Conservation (phyloP, 257 asterid species). For the Fraxinus cuspidata region DNA sequence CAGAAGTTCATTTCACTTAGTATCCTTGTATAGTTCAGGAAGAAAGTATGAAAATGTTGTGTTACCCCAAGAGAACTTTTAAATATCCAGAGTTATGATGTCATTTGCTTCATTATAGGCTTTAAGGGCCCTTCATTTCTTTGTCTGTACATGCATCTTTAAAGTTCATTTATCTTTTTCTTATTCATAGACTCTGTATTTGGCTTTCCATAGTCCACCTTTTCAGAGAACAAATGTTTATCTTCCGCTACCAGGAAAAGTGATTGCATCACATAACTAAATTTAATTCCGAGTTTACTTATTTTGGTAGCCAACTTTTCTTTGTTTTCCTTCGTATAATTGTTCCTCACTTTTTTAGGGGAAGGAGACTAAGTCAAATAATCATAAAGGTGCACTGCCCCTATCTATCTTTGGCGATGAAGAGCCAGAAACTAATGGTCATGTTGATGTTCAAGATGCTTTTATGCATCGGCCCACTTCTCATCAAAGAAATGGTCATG, state of each 20-base stretch:
- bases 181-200: no score
- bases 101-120: background rate
- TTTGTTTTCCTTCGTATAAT: slow-evolving; percentile 17
- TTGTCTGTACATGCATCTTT: background rate
- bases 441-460: slow-evolving; percentile 44
- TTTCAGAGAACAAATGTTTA: background rate
- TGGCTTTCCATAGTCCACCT: background rate
- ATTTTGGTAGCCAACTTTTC: slow-evolving; percentile 6
- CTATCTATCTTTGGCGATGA: slow-evolving; percentile 67
- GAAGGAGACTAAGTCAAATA: slow-evolving; percentile 36
- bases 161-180: background rate
- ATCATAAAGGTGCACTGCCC: slow-evolving; percentile 54
- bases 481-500: slow-evolving; percentile 39
- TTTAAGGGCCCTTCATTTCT: background rate
- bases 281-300: slow-evolving; percentile 16
- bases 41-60: background rate
- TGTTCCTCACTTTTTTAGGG: slow-evolving; percentile 45
- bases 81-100: background rate
- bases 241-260: slow-evolving; percentile 2
- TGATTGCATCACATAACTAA: slow-evolving; percentile 19
- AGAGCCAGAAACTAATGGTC: slow-evolving; percentile 52
- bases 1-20: background rate
- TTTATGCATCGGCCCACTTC: slow-evolving; percentile 40
- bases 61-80: background rate
- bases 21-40: background rate